Percentiles rank a stretch among this genome's conserved stretches.
Evolutionary conservation across 257 asterid genomes (phyloP).

Genomic region (Jacaranda copaia): DNA sequence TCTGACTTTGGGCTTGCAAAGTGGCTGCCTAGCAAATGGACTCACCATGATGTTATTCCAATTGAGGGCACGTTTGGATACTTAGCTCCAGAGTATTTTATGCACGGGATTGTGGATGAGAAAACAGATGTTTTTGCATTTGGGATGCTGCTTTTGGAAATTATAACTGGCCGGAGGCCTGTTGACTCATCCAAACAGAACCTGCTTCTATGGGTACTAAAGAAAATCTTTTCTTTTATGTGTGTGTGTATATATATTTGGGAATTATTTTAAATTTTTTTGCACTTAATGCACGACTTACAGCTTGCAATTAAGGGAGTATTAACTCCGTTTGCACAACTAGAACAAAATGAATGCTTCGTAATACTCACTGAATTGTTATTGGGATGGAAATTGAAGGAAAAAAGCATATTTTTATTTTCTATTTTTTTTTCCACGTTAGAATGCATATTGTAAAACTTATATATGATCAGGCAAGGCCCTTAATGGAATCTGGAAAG

Average conservation of each 20-base stretch:
- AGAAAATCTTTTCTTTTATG: neutral
- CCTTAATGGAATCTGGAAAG: conserved; percentile 83
- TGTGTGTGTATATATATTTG: too few relatives aligned
- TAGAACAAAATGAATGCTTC: too few relatives aligned
- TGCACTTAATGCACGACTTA: neutral
- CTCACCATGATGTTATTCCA: conserved; percentile 79
- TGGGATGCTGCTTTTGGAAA: conserved; percentile 84
- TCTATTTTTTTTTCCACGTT: too few relatives aligned
- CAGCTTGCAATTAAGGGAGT: too few relatives aligned
- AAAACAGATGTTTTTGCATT: conserved; percentile 84
- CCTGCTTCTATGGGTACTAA: conserved; percentile 76
- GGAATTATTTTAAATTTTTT: neutral
- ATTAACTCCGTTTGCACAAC: too few relatives aligned
- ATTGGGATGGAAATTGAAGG: too few relatives aligned
- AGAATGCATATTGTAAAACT: too few relatives aligned
- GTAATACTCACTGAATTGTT: too few relatives aligned
- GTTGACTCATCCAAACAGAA: conserved; percentile 64
- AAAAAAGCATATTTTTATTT: too few relatives aligned
- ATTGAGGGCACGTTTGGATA: conserved; percentile 93
- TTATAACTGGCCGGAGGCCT: conserved; percentile 78
- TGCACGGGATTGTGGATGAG: conserved; percentile 92
- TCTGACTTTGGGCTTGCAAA: conserved; percentile 91
- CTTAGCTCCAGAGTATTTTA: conserved; percentile 85
- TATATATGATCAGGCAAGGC: conserved; percentile 60
- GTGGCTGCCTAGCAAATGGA: conserved; percentile 89